Percentiles rank a stretch among this genome's conserved stretches.
Conservation (phyloP, 2,329 filamentous ascomycete genomes). For the Basipetospora chlamydospora region DNA sequence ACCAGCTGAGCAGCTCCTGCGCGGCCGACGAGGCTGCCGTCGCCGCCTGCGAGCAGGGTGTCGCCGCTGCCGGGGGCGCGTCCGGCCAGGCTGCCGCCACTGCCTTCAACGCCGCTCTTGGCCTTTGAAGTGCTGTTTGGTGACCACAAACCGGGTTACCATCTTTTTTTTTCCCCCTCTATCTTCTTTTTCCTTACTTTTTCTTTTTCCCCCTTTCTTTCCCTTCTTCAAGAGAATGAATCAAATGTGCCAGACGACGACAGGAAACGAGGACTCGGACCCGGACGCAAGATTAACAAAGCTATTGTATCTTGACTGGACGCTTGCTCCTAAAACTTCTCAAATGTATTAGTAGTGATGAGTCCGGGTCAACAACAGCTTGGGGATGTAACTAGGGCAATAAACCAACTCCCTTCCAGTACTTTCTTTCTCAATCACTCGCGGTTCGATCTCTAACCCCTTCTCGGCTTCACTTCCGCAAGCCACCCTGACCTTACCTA, state of each 20-base stretch:
- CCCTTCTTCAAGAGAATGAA: not conserved
- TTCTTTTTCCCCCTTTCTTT: conserved; percentile 1
- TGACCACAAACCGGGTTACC: too few relatives aligned
- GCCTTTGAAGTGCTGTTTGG: conserved; percentile 1
- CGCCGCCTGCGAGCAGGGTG: conserved; percentile 9
- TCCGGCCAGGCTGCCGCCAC: conserved; percentile 12
- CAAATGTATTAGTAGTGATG: conserved; percentile 3
- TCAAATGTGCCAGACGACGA: not conserved
- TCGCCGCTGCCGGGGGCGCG: conserved; percentile 9
- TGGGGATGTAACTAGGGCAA: too few relatives aligned
- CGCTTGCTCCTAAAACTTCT: too few relatives aligned
- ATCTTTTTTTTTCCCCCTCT: conserved; percentile 1
- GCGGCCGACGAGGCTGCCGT: conserved; percentile 9
- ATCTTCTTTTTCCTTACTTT: not conserved
- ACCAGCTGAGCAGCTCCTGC: conserved; percentile 18
- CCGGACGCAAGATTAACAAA: too few relatives aligned
- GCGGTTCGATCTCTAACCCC: too few relatives aligned
- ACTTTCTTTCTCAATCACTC: too few relatives aligned
- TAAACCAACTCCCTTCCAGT: too few relatives aligned
- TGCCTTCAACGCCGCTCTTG: conserved; percentile 11
- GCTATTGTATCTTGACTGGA: not conserved
- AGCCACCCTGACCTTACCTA: too few relatives aligned
- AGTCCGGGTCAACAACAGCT: not conserved
- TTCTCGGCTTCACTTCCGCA: too few relatives aligned
- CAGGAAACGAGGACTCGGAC: too few relatives aligned